phyloP scores from a whole-genome alignment of 106 monocot genomes.

The Dioscorea zingiberensis region DNA sequence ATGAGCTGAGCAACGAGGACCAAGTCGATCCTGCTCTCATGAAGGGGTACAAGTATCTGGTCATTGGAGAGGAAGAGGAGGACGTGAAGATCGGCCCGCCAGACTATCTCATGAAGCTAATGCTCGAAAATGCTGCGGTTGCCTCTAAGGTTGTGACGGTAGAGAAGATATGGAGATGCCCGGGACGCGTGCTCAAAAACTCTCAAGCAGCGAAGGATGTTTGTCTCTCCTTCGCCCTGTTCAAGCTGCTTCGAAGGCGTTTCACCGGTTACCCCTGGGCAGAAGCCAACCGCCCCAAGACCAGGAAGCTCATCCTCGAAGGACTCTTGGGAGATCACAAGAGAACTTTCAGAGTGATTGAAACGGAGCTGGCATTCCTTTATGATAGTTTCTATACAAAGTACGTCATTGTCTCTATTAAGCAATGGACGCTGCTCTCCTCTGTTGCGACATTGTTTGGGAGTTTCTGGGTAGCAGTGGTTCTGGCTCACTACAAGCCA shows the following conservation, averaged over 20 bases:
- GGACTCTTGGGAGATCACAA: conserved; percentile 6
- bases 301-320: background rate
- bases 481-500: too few relatives aligned
- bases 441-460: too few relatives aligned
- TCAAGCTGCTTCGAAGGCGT: conserved; percentile 15
- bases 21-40: background rate
- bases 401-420: background rate
- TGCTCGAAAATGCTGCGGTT: background rate
- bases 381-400: conserved; percentile 11
- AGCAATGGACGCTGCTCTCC: too few relatives aligned
- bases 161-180: conserved; percentile 10
- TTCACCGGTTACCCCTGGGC: background rate
- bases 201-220: conserved; percentile 1
- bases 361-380: conserved; percentile 12
- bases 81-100: background rate
- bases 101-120: background rate
- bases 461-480: too few relatives aligned
- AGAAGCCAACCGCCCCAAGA: background rate
- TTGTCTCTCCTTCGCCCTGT: conserved; percentile 29
- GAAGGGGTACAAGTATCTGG: background rate
- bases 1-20: too few relatives aligned
- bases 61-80: background rate
- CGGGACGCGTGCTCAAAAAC: background rate
- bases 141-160: background rate
- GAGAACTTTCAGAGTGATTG: conserved; percentile 8